These are phyloP conservation scores for Beauveria medogensis DNA, from an alignment of 2,329 filamentous ascomycete species.

Conservation along the genomic window DNA sequence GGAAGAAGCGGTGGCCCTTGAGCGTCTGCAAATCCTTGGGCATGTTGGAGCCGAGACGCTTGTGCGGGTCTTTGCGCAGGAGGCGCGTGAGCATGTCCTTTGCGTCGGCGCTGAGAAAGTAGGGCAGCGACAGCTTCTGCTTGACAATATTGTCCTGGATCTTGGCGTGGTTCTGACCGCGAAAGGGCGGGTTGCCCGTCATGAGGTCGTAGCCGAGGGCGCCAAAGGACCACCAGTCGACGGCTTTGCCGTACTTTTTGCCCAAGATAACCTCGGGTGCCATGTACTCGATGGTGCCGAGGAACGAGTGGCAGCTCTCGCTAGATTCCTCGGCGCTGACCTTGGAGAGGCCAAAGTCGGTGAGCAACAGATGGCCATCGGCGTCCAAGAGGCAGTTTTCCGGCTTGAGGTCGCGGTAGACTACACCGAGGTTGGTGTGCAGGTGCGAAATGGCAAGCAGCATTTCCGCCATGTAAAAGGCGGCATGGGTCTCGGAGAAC, in stretches of 20 bases:
- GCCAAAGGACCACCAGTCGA: constrained; percentile 98
- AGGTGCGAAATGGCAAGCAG: constrained; percentile 88
- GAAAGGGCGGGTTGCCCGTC: constrained; percentile 86
- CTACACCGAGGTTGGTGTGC: constrained; percentile 83
- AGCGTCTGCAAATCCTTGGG: constrained; percentile 78
- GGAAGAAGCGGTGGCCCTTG: constrained; percentile 93
- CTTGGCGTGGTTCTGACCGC: constrained; percentile 84
- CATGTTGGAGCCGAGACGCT: constrained; percentile 82
- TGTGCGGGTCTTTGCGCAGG: constrained; percentile 83
- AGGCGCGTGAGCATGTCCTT: constrained; percentile 90
- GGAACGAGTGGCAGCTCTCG: constrained; percentile 73
- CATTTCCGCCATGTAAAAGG: constrained; percentile 99
- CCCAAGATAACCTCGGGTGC: constrained; percentile 88
- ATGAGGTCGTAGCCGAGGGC: constrained; percentile 87
- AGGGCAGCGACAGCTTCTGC: constrained; percentile 81
- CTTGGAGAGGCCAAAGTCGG: constrained; percentile 95
- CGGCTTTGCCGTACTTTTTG: constrained; percentile 83
- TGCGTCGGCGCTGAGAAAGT: constrained; percentile 83
- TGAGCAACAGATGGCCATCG: constrained; percentile 86
- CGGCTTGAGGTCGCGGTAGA: constrained; percentile 95
- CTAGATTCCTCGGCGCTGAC: constrained; percentile 60
- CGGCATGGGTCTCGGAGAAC: constrained; percentile 81
- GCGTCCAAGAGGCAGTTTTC: constrained; percentile 93
- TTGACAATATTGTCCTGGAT: constrained; percentile 94
- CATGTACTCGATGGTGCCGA: constrained; percentile 98